phyloP scores from a whole-genome alignment of 2,329 filamentous ascomycete species.

The Pseudogymnoascus sp. region DNA sequence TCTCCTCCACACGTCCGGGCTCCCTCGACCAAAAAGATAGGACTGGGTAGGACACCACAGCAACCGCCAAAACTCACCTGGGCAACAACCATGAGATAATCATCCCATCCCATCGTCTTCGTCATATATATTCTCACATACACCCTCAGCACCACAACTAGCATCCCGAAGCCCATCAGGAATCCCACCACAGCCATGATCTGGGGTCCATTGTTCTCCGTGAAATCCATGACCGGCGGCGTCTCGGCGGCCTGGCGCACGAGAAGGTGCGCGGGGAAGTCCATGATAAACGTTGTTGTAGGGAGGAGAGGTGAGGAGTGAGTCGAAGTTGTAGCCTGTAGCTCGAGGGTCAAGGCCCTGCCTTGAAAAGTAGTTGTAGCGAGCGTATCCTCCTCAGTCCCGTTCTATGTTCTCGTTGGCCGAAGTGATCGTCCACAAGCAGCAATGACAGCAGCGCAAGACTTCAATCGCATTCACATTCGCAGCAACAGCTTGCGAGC shows the following conservation, averaged over 20 bases:
- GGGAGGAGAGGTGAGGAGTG: background rate
- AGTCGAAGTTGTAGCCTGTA: background rate
- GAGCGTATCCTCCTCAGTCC: background rate
- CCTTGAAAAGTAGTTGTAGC: background rate
- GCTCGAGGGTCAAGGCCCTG: background rate
- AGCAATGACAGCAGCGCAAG: background rate
- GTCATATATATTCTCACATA: slow-evolving; percentile 40
- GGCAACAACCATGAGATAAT: slow-evolving; percentile 38
- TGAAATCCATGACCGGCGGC: slow-evolving; percentile 16
- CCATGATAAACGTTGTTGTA: background rate
- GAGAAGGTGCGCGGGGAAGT: background rate
- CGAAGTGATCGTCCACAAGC: background rate
- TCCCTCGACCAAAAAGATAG: slow-evolving; percentile 16
- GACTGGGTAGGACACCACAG: slow-evolving; percentile 11
- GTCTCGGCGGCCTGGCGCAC: background rate
- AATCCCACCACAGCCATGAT: slow-evolving; percentile 34
- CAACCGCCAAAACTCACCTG: slow-evolving; percentile 29
- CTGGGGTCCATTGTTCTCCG: slow-evolving; percentile 29
- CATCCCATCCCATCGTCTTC: slow-evolving; percentile 39
- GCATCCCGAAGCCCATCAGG: slow-evolving; percentile 30
- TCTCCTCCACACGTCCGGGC: background rate
- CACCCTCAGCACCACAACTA: slow-evolving; percentile 33
- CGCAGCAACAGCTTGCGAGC: background rate
- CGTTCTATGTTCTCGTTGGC: background rate
- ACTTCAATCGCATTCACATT: background rate